A percentile compares a stretch with the other conserved stretches of the same genome.
These are phyloP conservation scores for Williopsis jadinii DNA, from an alignment of 1,139 yeast species.

Conservation along the genomic window DNA sequence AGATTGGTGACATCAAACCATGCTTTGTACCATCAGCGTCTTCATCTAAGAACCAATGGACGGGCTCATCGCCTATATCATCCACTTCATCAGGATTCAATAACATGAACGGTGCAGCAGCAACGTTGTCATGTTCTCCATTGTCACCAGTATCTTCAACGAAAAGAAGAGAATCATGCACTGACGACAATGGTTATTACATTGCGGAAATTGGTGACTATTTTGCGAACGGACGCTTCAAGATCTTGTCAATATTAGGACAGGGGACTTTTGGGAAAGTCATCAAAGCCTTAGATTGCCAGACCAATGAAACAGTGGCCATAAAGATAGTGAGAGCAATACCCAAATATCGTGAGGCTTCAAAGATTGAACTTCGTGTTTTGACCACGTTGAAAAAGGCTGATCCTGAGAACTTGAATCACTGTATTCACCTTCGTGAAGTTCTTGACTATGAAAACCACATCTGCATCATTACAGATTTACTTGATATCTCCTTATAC, in stretches of 20 bases:
- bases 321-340: slow-evolving; percentile 82
- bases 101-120: slow-evolving; percentile 2
- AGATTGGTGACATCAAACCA: slow-evolving; percentile 33
- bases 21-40: slow-evolving; percentile 19
- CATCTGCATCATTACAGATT: slow-evolving; percentile 87
- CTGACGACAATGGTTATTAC: slow-evolving; percentile 82
- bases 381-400: slow-evolving; percentile 71
- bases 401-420: slow-evolving; percentile 59
- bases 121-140: slow-evolving; percentile 12
- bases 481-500: slow-evolving; percentile 76
- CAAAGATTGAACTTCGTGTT: slow-evolving; percentile 73
- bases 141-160: slow-evolving; percentile 13
- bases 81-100: slow-evolving; percentile 2
- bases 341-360: slow-evolving; percentile 78
- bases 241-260: slow-evolving; percentile 66
- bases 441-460: slow-evolving; percentile 93
- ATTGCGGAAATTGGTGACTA: slow-evolving; percentile 52
- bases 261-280: slow-evolving; percentile 99
- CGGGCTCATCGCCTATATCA: slow-evolving; percentile 5
- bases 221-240: slow-evolving; percentile 63
- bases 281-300: slow-evolving; percentile 55
- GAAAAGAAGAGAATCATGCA: slow-evolving; percentile 15
- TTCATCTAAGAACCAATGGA: background rate
- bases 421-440: slow-evolving; percentile 75
- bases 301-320: slow-evolving; percentile 64